A percentile compares a stretch with the other conserved stretches of the same genome.
Conservation (phyloP, 345 rosid genomes). For the Corymbia maculata region DNA sequence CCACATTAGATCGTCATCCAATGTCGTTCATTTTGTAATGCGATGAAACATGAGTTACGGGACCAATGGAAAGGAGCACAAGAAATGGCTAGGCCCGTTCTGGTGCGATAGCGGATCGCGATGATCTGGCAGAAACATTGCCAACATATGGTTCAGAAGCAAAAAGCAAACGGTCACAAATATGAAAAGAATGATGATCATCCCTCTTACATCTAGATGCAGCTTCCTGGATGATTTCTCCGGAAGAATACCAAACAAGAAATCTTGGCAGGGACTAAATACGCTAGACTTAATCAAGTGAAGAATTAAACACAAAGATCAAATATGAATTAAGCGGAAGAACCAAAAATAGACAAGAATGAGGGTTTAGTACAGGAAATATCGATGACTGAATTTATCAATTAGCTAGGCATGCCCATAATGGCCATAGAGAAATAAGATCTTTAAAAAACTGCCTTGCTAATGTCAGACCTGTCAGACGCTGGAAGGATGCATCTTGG, state of each 20-base stretch:
- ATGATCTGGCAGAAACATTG: not conserved
- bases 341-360: not conserved
- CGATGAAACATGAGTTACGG: not conserved
- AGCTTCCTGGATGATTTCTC: not conserved
- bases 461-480: slow-evolving; percentile 75
- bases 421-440: slow-evolving; percentile 16
- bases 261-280: not conserved
- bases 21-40: not conserved
- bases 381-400: not conserved
- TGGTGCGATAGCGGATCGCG: too few relatives aligned
- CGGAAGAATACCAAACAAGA: not conserved
- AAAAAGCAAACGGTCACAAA: not conserved
- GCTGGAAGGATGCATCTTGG: slow-evolving; percentile 60
- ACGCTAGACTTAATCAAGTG: not conserved
- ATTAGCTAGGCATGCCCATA: not conserved
- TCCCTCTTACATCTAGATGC: not conserved
- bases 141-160: not conserved
- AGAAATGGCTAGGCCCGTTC: not conserved
- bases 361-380: not conserved
- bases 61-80: not conserved
- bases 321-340: not conserved
- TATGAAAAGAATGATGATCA: not conserved
- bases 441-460: slow-evolving; percentile 42
- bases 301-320: not conserved
- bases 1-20: not conserved